phyloP scores from a whole-genome alignment of 495 filamentous ascomycete species.

The Cercophora samala region DNA sequence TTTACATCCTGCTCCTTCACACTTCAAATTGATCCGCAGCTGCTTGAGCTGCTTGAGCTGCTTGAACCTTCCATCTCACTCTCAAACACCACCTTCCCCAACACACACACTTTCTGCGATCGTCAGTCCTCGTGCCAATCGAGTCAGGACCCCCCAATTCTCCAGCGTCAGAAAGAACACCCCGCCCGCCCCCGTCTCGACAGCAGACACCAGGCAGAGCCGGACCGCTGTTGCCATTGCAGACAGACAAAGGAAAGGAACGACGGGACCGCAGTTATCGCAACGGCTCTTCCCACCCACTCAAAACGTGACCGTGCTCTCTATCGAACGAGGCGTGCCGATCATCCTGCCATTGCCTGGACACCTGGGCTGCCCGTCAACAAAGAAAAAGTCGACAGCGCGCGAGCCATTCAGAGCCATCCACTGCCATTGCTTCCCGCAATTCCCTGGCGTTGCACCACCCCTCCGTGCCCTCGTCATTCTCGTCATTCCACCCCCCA shows the following conservation, averaged over 20 bases:
- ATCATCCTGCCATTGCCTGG: slow-evolving; percentile 11
- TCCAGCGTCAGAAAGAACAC: slow-evolving; percentile 14
- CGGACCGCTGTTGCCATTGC: not conserved
- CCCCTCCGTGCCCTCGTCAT: not conserved
- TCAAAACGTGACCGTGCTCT: not conserved
- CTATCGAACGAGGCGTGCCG: slow-evolving; percentile 25
- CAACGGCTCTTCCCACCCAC: not conserved
- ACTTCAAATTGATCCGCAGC: not conserved
- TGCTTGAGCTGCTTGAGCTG: too few relatives aligned
- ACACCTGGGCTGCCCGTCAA: slow-evolving; percentile 2
- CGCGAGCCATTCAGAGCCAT: slow-evolving; percentile 2
- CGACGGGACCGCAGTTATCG: not conserved
- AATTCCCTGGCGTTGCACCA: slow-evolving; percentile 14
- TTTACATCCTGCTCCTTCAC: not conserved
- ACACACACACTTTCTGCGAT: not conserved
- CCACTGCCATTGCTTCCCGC: slow-evolving; percentile 13
- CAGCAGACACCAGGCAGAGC: not conserved
- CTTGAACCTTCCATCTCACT: not conserved
- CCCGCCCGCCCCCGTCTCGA: slow-evolving; percentile 12
- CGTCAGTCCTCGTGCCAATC: slow-evolving; percentile 2
- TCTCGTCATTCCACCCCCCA: slow-evolving; percentile 30
- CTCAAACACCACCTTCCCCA: slow-evolving; percentile 1
- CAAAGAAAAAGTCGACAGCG: slow-evolving; percentile 19
- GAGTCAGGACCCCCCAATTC: slow-evolving; percentile 18
- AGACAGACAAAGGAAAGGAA: slow-evolving; percentile 9